These are phyloP conservation scores for Aspergillus steynii DNA, from an alignment of 495 filamentous ascomycete genomes.

Conservation along the genomic window DNA sequence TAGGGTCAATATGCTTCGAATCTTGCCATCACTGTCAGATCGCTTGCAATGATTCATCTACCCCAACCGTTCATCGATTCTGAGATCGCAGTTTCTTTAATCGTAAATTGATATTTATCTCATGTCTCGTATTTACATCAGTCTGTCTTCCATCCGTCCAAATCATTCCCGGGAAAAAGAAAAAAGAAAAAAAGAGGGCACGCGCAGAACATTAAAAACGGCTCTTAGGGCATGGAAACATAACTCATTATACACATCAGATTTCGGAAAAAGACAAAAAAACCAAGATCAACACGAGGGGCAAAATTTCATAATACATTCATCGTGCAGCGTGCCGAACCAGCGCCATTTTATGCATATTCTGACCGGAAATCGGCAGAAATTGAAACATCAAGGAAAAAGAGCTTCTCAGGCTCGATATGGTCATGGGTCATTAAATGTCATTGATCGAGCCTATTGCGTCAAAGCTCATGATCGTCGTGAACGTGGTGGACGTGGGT, in stretches of 20 bases:
- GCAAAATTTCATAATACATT: conserved; percentile 12
- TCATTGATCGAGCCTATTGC: conserved; percentile 5
- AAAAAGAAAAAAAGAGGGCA: conserved; percentile 16
- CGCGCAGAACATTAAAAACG: conserved; percentile 6
- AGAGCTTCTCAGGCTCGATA: neutral
- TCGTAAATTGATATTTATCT: neutral
- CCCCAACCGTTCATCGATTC: neutral
- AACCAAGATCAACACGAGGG: conserved; percentile 1
- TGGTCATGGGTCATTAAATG: conserved; percentile 4
- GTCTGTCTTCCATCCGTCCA: conserved; percentile 11
- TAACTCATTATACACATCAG: conserved; percentile 37
- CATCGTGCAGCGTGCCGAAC: conserved; percentile 15
- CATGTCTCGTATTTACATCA: conserved; percentile 37
- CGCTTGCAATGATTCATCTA: neutral
- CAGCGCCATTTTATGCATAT: conserved; percentile 34
- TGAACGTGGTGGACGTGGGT: conserved; percentile 40
- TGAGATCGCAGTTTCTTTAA: neutral
- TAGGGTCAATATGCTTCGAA: conserved; percentile 1
- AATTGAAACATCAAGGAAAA: conserved; percentile 9
- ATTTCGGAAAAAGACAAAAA: neutral
- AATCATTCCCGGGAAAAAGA: conserved; percentile 14
- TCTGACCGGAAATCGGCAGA: conserved; percentile 3
- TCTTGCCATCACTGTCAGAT: neutral
- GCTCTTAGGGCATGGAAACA: conserved; percentile 21
- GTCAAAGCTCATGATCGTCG: conserved; percentile 22